A percentile compares a stretch with the other conserved stretches of the same genome.
Evolutionary conservation across 2,329 filamentous ascomycete species (phyloP).

Genomic region (Lecanicillium sp.): DNA sequence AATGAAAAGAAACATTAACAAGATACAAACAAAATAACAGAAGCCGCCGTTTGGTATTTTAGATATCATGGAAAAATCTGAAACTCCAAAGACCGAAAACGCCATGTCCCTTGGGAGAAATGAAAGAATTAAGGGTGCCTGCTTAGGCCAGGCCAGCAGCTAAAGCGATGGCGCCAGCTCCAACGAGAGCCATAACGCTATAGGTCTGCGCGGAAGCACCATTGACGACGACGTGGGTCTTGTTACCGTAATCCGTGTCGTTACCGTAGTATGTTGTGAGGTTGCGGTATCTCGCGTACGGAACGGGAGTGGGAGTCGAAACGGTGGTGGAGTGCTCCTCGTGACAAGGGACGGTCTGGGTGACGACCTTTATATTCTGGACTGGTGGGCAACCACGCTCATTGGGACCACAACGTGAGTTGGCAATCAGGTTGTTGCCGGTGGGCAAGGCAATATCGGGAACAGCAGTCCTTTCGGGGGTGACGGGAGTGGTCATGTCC

Average conservation of each 20-base stretch:
- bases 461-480: not conserved
- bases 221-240: slow-evolving; percentile 2
- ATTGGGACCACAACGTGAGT: slow-evolving; percentile 7
- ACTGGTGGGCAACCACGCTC: slow-evolving; percentile 5
- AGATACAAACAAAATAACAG: too few species aligned
- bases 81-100: too few species aligned
- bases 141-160: not conserved
- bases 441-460: not conserved
- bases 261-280: not conserved
- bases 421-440: slow-evolving; percentile 5
- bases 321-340: slow-evolving; percentile 1
- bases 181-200: not conserved
- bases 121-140: not conserved
- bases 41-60: too few species aligned
- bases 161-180: not conserved
- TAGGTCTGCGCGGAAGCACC: not conserved
- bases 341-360: slow-evolving; percentile 5
- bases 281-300: not conserved
- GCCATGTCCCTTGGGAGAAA: not conserved
- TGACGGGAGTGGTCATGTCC: not conserved
- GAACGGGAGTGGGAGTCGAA: not conserved
- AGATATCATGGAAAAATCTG: too few species aligned
- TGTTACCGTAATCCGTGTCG: not conserved
- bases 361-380: not conserved
- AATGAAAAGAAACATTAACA: too few species aligned